phyloP scores from a whole-genome alignment of 768 basidiomycete genomes.

The Rossbeevera mucosa region DNA sequence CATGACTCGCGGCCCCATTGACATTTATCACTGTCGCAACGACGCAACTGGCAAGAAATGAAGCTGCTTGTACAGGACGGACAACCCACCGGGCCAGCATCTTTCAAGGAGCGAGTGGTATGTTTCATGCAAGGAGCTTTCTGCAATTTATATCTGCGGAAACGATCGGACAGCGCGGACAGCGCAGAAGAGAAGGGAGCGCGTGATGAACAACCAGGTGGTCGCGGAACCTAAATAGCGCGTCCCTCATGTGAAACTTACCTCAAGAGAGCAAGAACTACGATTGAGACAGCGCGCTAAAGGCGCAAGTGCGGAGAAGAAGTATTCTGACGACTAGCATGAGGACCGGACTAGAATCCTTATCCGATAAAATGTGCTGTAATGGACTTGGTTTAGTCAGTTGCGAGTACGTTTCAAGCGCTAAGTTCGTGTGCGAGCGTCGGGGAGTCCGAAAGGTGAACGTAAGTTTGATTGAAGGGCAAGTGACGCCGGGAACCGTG shows the following conservation, averaged over 20 bases:
- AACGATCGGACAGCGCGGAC: constrained; percentile 2
- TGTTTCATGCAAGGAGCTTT: not conserved
- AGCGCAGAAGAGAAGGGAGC: not conserved
- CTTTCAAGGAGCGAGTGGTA: not conserved
- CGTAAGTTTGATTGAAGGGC: not conserved
- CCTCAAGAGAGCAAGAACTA: not conserved
- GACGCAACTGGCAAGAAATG: constrained; percentile 1
- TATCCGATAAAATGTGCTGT: no score
- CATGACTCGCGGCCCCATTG: constrained; percentile 44
- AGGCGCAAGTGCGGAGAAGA: not conserved
- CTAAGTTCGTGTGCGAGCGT: not conserved
- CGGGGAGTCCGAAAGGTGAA: not conserved
- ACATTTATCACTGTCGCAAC: constrained; percentile 36
- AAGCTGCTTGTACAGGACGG: not conserved
- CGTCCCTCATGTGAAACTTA: not conserved
- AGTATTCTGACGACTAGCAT: not conserved
- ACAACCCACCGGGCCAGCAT: constrained; percentile 12
- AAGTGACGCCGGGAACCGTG: not conserved
- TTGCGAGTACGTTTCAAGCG: not conserved
- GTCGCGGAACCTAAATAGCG: not conserved
- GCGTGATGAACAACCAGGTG: constrained; percentile 1
- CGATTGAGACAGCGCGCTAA: not conserved
- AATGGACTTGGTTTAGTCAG: not conserved
- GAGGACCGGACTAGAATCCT: not conserved
- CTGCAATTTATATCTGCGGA: constrained; percentile 5